A percentile compares a stretch with the other conserved stretches of the same genome.
Conservation (phyloP, 805 yeast species). For the Candida boidinii region DNA sequence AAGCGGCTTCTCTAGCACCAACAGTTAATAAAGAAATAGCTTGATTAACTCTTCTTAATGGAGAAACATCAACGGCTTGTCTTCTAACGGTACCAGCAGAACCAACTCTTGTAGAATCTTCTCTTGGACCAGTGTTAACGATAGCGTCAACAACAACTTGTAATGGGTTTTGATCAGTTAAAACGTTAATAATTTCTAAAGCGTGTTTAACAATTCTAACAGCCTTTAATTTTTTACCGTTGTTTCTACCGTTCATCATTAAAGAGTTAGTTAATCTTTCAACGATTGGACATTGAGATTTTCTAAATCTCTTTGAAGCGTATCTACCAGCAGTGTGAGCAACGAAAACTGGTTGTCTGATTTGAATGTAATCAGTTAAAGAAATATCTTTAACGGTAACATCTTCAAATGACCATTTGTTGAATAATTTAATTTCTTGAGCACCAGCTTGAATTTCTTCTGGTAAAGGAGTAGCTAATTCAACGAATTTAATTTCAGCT, state of each 20-base stretch:
- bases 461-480: conserved; percentile 94
- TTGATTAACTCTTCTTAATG: conserved; percentile 99
- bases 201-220: conserved; percentile 99
- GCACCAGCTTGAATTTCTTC: conserved; percentile 94
- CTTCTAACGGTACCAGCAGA: conserved; percentile 99
- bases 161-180: conserved; percentile 98
- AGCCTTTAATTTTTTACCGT: conserved; percentile 99
- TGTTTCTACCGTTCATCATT: conserved; percentile 99
- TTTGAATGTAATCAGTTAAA: conserved; percentile 95
- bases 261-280: conserved; percentile 99
- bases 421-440: conserved; percentile 94
- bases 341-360: conserved; percentile 95
- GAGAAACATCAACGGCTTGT: conserved; percentile 99
- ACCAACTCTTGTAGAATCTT: conserved; percentile 99
- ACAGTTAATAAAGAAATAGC: conserved; percentile 95
- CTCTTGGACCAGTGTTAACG: conserved; percentile 99
- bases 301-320: conserved; percentile 99
- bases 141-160: conserved; percentile 99
- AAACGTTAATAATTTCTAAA: conserved; percentile 91
- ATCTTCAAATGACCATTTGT: conserved; percentile 99
- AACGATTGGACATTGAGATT: conserved; percentile 98
- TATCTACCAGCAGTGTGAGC: conserved; percentile 99
- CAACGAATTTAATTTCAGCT: conserved; percentile 68
- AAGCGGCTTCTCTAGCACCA: conserved; percentile 99
- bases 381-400: conserved; percentile 97